Conservation (phyloP, 176 grass and related monocot species). For the Hyparrhenia diplandra region DNA sequence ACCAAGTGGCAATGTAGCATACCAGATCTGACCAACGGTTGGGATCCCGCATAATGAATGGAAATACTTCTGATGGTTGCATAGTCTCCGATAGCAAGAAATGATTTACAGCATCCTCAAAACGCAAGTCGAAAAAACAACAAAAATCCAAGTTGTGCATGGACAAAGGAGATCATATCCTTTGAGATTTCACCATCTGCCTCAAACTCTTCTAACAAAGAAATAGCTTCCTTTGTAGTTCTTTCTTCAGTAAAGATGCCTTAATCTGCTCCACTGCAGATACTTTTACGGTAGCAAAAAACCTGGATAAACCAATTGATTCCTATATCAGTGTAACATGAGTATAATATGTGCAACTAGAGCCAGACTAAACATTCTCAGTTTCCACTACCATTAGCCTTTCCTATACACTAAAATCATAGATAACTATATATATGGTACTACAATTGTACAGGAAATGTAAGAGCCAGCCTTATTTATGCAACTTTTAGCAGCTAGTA, state of each 20-base stretch:
- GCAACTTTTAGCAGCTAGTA: too few species aligned
- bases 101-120: slow-evolving; percentile 87
- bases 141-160: slow-evolving; percentile 92
- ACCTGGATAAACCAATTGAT: slow-evolving; percentile 46
- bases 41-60: slow-evolving; percentile 95
- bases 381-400: neutral
- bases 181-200: slow-evolving; percentile 83
- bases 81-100: slow-evolving; percentile 87
- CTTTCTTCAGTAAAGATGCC: slow-evolving; percentile 62
- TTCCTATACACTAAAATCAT: neutral
- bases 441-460: neutral
- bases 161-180: slow-evolving; percentile 85
- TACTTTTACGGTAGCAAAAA: slow-evolving; percentile 76
- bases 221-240: slow-evolving; percentile 72
- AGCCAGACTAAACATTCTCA: neutral
- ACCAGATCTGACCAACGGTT: slow-evolving; percentile 96
- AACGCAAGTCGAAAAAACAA: slow-evolving; percentile 86
- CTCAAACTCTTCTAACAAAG: slow-evolving; percentile 67
- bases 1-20: slow-evolving; percentile 17
- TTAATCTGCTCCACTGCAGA: slow-evolving; percentile 89
- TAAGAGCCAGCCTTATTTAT: neutral
- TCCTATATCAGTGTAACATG: neutral
- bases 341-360: slow-evolving; percentile 7
- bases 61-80: slow-evolving; percentile 93
- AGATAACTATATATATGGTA: neutral